Evolutionary conservation across 139 green algal genomes (phyloP).

Genomic region (Tetradesmus lagerheimii): DNA sequence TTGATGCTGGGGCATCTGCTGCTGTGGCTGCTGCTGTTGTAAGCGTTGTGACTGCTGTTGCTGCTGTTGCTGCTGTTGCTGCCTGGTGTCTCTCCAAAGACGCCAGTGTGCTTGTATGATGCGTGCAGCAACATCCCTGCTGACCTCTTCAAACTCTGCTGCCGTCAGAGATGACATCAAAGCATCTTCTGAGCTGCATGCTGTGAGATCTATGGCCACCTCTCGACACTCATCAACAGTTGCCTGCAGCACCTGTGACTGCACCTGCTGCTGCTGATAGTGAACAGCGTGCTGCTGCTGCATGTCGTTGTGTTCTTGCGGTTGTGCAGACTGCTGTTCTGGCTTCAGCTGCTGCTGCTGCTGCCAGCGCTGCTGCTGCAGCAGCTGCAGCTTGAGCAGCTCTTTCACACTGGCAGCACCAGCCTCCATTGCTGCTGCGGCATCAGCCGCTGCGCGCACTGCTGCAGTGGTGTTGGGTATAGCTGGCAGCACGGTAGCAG

Average conservation of each 20-base stretch:
- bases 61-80: slow-evolving; percentile 25
- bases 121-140: slow-evolving; percentile 63
- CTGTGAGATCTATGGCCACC: neutral
- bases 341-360: neutral
- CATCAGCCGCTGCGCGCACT: neutral
- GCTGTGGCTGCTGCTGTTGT: neutral
- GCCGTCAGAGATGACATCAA: slow-evolving; percentile 13
- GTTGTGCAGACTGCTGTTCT: neutral
- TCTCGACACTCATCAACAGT: neutral
- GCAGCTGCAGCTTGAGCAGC: neutral
- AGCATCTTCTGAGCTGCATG: neutral
- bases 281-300: neutral
- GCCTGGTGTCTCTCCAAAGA: neutral
- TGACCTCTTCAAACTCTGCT: slow-evolving; percentile 52
- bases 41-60: neutral
- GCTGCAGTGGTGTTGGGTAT: neutral
- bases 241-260: neutral
- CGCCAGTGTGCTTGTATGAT: slow-evolving; percentile 71
- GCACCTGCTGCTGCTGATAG: neutral
- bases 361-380: neutral
- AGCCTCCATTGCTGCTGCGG: neutral
- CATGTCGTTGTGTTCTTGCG: neutral
- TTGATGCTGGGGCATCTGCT: neutral
- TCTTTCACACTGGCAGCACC: neutral
- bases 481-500: neutral